Base-by-base conservation (phyloP, 2,329 filamentous ascomycete species). In the Botrytis byssoidea region DNA sequence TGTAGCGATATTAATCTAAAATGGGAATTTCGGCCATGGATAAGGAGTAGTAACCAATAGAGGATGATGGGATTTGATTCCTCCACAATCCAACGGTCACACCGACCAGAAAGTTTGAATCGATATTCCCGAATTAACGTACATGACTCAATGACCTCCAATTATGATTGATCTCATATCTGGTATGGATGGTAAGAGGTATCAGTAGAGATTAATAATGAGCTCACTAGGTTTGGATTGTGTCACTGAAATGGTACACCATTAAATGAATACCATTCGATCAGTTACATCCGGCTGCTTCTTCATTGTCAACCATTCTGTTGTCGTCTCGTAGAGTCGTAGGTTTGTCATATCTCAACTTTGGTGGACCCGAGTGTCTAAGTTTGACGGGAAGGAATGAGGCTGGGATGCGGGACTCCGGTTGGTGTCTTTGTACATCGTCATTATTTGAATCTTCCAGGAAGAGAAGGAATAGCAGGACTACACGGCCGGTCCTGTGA, bases 321-420 rank as follows among this genome's bases (percentile, higher is more conserved):
- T 68, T 68, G 42, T 68, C 48, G 46, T 68, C 44, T 65, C 29
- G 51, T 32, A 57, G 51, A 57, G 51, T 57, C 7, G 46, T 40
- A n/a, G 65, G 46, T 40, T 40, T 40, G 65, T 67, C 65, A 67
- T 29, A 55, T 67, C 66, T 68, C 66, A 68, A 57, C 9, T 68
- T 68, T 32, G 66, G 35, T 57, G 66, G 66, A 69, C 66, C 66
- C 48, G 48, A 69, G 35, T 55, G 65, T 42, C 22, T 55, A 40
- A 29, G 46, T 42, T 40, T 55, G 66, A 69, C 66, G 66, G 65
- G 20, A 69, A 32, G 66, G 48, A 32, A 57, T 69, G 66, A 69
- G 48, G 66, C 66, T 69, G 48, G 48, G 37, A 57, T 69, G 66
- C 51, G 35, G 48, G 48, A 42, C 18, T 69, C 37, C 66, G 48